Conservation (phyloP, 2,329 filamentous ascomycete genomes). For the Pseudogymnoascus sp. region DNA sequence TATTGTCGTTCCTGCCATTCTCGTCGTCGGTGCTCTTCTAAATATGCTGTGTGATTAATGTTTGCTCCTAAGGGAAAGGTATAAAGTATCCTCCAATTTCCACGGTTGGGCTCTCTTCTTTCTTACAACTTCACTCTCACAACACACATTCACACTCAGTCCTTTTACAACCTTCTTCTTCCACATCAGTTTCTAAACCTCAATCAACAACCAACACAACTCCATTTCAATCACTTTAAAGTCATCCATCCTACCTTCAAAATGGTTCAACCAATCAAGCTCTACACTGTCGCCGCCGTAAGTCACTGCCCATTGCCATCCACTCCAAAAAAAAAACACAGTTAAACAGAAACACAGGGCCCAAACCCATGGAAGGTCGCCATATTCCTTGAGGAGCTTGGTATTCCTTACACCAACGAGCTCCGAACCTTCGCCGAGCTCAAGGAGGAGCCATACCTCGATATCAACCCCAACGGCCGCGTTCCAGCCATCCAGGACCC, state of each 20-base stretch:
- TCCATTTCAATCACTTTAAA: neutral
- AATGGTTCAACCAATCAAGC: slow-evolving; percentile 11
- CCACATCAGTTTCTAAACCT: neutral
- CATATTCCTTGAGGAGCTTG: slow-evolving; percentile 40
- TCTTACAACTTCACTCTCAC: neutral
- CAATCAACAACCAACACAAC: neutral
- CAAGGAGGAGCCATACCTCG: slow-evolving; percentile 35
- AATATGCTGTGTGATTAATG: neutral
- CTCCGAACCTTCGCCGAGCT: slow-evolving; percentile 29
- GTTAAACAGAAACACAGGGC: neutral
- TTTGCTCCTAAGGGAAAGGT: neutral
- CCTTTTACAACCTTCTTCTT: neutral
- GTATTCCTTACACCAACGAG: slow-evolving; percentile 35
- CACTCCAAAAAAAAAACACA: neutral
- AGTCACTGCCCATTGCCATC: neutral
- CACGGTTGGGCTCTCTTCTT: neutral
- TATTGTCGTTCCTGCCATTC: neutral
- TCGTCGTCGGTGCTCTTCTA: neutral
- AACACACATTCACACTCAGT: neutral
- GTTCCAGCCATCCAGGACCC: slow-evolving; percentile 32
- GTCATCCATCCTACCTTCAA: neutral
- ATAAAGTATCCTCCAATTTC: neutral
- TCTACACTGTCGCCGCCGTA: slow-evolving; percentile 2
- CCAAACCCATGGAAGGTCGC: slow-evolving; percentile 34
- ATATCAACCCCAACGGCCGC: slow-evolving; percentile 24